Conservation (phyloP, 805 yeast species). For the Ogataea glucozyma region DNA sequence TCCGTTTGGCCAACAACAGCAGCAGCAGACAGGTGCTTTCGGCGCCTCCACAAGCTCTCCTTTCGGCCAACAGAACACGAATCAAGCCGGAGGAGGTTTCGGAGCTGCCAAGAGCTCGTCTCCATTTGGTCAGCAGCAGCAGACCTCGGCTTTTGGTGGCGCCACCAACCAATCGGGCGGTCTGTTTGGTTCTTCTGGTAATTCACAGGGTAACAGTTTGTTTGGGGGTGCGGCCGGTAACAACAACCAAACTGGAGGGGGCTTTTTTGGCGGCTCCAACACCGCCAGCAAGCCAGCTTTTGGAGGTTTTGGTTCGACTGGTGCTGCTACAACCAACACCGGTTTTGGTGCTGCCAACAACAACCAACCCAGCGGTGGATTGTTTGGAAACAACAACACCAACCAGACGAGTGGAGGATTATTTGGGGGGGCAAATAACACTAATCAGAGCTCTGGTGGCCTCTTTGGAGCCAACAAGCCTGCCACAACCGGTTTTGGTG, state of each 20-base stretch:
- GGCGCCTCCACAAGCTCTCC: conserved; percentile 30
- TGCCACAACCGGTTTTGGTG: conserved; percentile 17
- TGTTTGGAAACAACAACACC: conserved; percentile 21
- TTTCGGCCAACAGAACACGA: conserved; percentile 40
- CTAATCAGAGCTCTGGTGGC: conserved; percentile 21
- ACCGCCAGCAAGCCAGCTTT: conserved; percentile 28
- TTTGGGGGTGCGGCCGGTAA: conserved; percentile 12
- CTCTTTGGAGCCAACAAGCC: conserved; percentile 33
- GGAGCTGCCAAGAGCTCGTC: conserved; percentile 27
- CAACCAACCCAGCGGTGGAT: conserved; percentile 6
- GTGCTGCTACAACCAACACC: conserved; percentile 16
- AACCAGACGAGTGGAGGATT: conserved; percentile 27
- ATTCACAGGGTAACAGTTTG: conserved; percentile 31
- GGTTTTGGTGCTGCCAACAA: conserved; percentile 13
- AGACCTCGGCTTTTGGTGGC: conserved; percentile 41
- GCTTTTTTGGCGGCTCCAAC: conserved; percentile 18
- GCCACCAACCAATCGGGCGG: conserved; percentile 22
- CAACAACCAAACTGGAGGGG: conserved; percentile 10
- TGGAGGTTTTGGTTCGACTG: conserved; percentile 32
- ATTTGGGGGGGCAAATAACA: conserved; percentile 17
- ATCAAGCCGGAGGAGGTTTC: conserved; percentile 29
- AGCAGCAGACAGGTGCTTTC: conserved; percentile 2
- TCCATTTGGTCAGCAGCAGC: conserved; percentile 26
- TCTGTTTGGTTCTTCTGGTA: conserved; percentile 26
- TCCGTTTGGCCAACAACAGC: conserved; percentile 22